Conservation (phyloP, 805 yeast species). For the Komagataella ulmi region DNA sequence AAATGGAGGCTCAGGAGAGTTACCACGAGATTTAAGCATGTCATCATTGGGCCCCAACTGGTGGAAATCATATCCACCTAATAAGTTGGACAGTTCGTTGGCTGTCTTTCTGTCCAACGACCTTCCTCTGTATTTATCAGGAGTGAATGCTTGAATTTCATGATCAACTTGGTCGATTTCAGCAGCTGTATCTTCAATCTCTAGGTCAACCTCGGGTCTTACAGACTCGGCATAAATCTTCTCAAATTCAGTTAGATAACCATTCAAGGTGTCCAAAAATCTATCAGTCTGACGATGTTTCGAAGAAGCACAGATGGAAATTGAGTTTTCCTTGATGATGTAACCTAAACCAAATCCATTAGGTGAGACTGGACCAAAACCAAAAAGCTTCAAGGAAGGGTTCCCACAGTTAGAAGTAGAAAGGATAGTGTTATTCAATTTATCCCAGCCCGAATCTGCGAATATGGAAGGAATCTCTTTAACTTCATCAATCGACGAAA, state of each 20-base stretch:
- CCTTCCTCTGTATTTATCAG: constrained; percentile 11
- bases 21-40: constrained; percentile 40
- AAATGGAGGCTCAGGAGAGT: constrained; percentile 38
- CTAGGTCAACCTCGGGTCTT: constrained; percentile 4
- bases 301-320: constrained; percentile 72
- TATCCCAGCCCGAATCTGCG: constrained; percentile 82
- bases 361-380: constrained; percentile 83
- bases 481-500: constrained; percentile 10
- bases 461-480: constrained; percentile 57
- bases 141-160: constrained; percentile 1
- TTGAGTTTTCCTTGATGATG: constrained; percentile 68
- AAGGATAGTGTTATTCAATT: constrained; percentile 63
- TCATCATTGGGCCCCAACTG: constrained; percentile 59
- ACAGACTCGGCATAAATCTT: constrained; percentile 26
- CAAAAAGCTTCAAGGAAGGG: constrained; percentile 75
- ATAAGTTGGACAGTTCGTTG: constrained; percentile 21
- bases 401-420: constrained; percentile 89
- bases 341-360: constrained; percentile 93
- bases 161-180: not conserved
- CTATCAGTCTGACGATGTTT: constrained; percentile 82
- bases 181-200: constrained; percentile 1
- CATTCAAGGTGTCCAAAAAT: constrained; percentile 54
- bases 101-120: constrained; percentile 1
- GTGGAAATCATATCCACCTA: constrained; percentile 85
- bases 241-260: constrained; percentile 47